A percentile compares a stretch with the other conserved stretches of the same genome.
phyloP scores from a whole-genome alignment of 208 protist genomes.

The Leishmania aethiopica region DNA sequence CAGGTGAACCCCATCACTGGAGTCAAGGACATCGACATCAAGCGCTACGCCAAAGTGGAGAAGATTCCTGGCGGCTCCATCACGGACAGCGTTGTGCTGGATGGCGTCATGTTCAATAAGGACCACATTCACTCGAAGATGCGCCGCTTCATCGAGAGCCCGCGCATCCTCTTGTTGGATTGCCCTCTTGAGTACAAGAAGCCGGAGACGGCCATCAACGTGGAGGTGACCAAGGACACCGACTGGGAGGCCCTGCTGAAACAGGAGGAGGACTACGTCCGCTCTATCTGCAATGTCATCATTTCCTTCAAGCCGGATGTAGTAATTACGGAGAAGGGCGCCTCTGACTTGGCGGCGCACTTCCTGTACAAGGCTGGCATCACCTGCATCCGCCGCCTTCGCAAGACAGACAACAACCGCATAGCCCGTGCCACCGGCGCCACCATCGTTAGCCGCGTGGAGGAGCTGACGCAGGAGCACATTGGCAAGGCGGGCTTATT shows the following conservation, averaged over 20 bases:
- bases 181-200: constrained; percentile 99
- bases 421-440: constrained; percentile 98
- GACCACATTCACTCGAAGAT: constrained; percentile 99
- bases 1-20: constrained; percentile 80
- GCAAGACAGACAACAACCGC: constrained; percentile 99
- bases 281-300: constrained; percentile 97
- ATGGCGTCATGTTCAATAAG: constrained; percentile 99
- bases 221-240: constrained; percentile 97
- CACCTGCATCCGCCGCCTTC: constrained; percentile 97
- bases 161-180: constrained; percentile 98
- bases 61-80: constrained; percentile 99
- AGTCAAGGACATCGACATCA: constrained; percentile 99
- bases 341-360: constrained; percentile 99
- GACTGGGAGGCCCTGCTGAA: constrained; percentile 98
- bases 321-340: constrained; percentile 99
- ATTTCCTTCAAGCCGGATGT: constrained; percentile 99
- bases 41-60: constrained; percentile 99
- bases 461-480: constrained; percentile 98
- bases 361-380: constrained; percentile 98
- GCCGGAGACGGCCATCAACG: constrained; percentile 98
- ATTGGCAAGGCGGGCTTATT: constrained; percentile 98
- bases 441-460: constrained; percentile 97
- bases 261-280: constrained; percentile 99
- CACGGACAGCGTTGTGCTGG: constrained; percentile 97
- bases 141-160: constrained; percentile 98